phyloP scores from a whole-genome alignment of 108 stramenopile genomes.

The Fistulifera pelliculosa region DNA sequence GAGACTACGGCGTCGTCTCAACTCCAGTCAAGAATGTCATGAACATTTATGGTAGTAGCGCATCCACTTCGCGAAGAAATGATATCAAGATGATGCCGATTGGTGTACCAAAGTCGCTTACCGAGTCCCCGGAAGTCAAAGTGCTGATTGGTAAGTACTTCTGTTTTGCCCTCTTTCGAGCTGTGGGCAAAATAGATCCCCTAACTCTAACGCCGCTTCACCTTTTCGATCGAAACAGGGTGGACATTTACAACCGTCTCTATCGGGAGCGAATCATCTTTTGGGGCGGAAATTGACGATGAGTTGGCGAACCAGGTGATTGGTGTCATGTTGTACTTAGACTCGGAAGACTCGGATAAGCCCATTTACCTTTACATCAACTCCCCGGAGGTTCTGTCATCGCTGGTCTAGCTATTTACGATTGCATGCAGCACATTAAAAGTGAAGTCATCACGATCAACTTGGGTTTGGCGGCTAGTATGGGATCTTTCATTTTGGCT shows the following conservation, averaged over 20 bases:
- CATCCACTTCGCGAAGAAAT: conserved; percentile 30
- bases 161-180: background rate
- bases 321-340: conserved; percentile 91
- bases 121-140: conserved; percentile 76
- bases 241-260: conserved; percentile 98
- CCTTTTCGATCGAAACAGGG: conserved; percentile 37
- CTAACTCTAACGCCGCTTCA: background rate
- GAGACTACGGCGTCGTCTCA: conserved; percentile 31
- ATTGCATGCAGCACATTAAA: conserved; percentile 97
- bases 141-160: conserved; percentile 67
- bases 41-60: conserved; percentile 12
- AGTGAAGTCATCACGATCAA: conserved; percentile 95
- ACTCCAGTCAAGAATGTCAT: conserved; percentile 40
- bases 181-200: background rate
- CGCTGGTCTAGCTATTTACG: conserved; percentile 94
- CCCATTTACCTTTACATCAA: conserved; percentile 99
- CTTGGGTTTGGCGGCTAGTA: conserved; percentile 93
- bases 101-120: conserved; percentile 96
- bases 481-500: conserved; percentile 95
- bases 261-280: conserved; percentile 98
- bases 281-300: conserved; percentile 96
- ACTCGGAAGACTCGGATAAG: conserved; percentile 89
- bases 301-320: conserved; percentile 98
- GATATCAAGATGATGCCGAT: conserved; percentile 97
- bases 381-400: conserved; percentile 95